These are phyloP conservation scores for Alternaria ethzedia DNA, from an alignment of 2,329 filamentous ascomycete genomes.

Conservation along the genomic window DNA sequence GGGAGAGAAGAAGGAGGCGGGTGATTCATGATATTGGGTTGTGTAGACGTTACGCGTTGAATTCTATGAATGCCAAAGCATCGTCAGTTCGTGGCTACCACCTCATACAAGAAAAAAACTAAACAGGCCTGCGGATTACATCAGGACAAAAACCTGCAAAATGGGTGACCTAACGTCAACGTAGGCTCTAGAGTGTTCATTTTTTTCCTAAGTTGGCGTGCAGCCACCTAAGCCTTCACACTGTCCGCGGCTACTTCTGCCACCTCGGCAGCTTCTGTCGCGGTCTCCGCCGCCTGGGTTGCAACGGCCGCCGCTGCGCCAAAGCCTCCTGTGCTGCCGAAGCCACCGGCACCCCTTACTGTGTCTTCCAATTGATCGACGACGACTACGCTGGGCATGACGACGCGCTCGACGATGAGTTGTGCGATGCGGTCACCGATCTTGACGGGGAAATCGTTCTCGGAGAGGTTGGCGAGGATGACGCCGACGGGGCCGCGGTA, in stretches of 20 bases:
- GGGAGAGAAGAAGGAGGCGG: not conserved
- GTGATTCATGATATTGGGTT: not conserved
- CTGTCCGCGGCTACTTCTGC: not conserved
- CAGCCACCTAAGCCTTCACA: not conserved
- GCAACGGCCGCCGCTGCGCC: slow-evolving; percentile 13
- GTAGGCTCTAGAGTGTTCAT: not conserved
- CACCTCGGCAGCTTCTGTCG: not conserved
- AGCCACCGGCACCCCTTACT: slow-evolving; percentile 80
- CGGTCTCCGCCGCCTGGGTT: not conserved
- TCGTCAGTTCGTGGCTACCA: not conserved
- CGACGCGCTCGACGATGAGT: slow-evolving; percentile 92
- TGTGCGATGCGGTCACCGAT: slow-evolving; percentile 92
- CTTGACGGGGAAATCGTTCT: slow-evolving; percentile 79
- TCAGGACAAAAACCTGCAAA: not conserved
- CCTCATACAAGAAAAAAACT: too few relatives aligned
- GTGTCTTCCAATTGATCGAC: slow-evolving; percentile 89
- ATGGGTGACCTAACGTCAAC: not conserved
- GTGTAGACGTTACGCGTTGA: not conserved
- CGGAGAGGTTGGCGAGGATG: slow-evolving; percentile 89
- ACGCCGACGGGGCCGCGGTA: slow-evolving; percentile 95
- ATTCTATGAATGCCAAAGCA: not conserved
- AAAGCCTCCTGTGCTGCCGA: slow-evolving; percentile 50
- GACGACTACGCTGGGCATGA: slow-evolving; percentile 89
- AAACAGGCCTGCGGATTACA: too few relatives aligned
- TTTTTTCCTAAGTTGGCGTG: not conserved